Evolutionary conservation across 2,329 filamentous ascomycete species (phyloP).

Genomic region (Metarhizium guizhouense): DNA sequence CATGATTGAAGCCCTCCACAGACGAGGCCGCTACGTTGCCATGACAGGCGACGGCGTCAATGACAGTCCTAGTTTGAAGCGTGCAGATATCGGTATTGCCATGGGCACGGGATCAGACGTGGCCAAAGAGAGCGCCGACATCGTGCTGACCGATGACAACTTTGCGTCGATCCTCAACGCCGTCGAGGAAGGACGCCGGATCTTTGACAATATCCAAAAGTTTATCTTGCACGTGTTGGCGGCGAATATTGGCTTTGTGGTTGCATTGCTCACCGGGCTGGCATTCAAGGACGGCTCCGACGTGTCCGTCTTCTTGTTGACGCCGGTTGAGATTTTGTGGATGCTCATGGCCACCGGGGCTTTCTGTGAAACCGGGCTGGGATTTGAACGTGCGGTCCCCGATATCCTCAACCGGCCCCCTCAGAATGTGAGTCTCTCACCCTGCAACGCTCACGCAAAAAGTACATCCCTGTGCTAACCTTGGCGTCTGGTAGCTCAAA

Average conservation of each 20-base stretch:
- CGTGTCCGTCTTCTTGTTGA: slow-evolving; percentile 60
- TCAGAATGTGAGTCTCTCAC: slow-evolving; percentile 36
- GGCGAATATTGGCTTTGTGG: slow-evolving; percentile 59
- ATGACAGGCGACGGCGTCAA: slow-evolving; percentile 70
- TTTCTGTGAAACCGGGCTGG: slow-evolving; percentile 63
- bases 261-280: slow-evolving; percentile 57
- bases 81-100: slow-evolving; percentile 61
- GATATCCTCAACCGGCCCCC: slow-evolving; percentile 60
- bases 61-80: slow-evolving; percentile 58
- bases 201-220: slow-evolving; percentile 68
- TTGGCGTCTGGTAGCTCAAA: slow-evolving; percentile 18
- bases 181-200: slow-evolving; percentile 61
- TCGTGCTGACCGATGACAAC: slow-evolving; percentile 65
- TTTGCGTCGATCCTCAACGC: slow-evolving; percentile 63
- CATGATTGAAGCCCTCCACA: slow-evolving; percentile 66
- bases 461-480: background rate
- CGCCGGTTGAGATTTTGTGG: slow-evolving; percentile 65
- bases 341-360: slow-evolving; percentile 66
- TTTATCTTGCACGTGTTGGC: slow-evolving; percentile 37
- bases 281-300: slow-evolving; percentile 56
- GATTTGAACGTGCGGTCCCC: slow-evolving; percentile 57
- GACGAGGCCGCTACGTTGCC: slow-evolving; percentile 54
- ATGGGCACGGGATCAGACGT: slow-evolving; percentile 66
- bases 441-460: too few species aligned
- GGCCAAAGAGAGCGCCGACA: slow-evolving; percentile 58